These are phyloP conservation scores for Endoconidiophora polonica DNA, from an alignment of 2,329 filamentous ascomycete species.

Conservation along the genomic window DNA sequence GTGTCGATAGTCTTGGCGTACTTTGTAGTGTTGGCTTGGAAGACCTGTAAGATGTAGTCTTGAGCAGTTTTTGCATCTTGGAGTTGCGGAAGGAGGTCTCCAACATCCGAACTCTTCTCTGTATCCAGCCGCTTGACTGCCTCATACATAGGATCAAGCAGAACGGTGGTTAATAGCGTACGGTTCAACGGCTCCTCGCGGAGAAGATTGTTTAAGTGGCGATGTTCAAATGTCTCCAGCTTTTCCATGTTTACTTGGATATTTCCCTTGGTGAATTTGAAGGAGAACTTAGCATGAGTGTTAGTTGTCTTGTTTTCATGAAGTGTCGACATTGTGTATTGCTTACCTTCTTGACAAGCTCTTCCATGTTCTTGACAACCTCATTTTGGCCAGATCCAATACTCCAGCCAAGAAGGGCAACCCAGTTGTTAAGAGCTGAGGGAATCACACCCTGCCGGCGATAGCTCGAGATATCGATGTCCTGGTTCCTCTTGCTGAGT, in stretches of 20 bases:
- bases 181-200: slow-evolving; percentile 13
- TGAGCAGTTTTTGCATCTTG: neutral
- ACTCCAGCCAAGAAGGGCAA: slow-evolving; percentile 72
- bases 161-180: slow-evolving; percentile 7
- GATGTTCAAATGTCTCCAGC: slow-evolving; percentile 60
- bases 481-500: slow-evolving; percentile 65
- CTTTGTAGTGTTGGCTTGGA: slow-evolving; percentile 10
- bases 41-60: slow-evolving; percentile 10
- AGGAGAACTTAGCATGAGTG: slow-evolving; percentile 41
- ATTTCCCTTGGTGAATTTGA: slow-evolving; percentile 84
- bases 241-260: slow-evolving; percentile 70
- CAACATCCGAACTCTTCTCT: neutral
- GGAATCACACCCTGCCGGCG: slow-evolving; percentile 30
- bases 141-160: slow-evolving; percentile 13
- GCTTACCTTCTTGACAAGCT: slow-evolving; percentile 52
- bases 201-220: slow-evolving; percentile 32
- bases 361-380: slow-evolving; percentile 55
- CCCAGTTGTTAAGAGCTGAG: slow-evolving; percentile 54
- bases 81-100: neutral
- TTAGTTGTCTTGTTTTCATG: neutral
- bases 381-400: slow-evolving; percentile 34
- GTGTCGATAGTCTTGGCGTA: slow-evolving; percentile 13
- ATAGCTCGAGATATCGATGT: slow-evolving; percentile 35
- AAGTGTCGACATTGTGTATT: neutral
- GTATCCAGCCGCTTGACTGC: neutral